Evolutionary conservation across 768 basidiomycete genomes (phyloP).

Genomic region (Tulasnella calospora): DNA sequence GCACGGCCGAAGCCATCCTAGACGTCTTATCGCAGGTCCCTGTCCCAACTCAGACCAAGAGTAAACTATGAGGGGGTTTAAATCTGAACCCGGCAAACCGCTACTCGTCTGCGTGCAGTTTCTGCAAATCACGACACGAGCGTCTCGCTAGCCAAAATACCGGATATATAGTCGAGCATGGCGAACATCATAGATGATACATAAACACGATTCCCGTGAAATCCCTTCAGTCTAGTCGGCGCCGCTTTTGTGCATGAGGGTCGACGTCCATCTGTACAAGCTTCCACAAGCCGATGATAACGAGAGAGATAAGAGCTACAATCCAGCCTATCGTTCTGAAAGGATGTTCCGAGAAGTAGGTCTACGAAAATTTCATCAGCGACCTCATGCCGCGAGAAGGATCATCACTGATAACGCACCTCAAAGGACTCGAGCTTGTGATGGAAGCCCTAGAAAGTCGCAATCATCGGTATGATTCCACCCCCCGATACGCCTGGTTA

Average conservation of each 20-base stretch:
- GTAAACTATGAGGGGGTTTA: background rate
- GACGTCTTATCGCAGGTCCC: background rate
- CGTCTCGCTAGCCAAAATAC: background rate
- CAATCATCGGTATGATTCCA: background rate
- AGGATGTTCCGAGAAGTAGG: slow-evolving; percentile 12
- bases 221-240: slow-evolving; percentile 17
- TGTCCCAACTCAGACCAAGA: background rate
- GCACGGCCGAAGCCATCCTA: slow-evolving; percentile 4
- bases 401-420: background rate
- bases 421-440: slow-evolving; percentile 14
- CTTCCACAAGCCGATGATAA: slow-evolving; percentile 20
- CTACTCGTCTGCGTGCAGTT: background rate
- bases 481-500: background rate
- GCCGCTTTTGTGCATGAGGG: slow-evolving; percentile 2
- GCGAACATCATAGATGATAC: background rate
- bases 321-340: slow-evolving; percentile 7
- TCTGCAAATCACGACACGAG: background rate
- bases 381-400: background rate
- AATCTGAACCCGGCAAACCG: background rate
- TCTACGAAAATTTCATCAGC: background rate
- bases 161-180: background rate
- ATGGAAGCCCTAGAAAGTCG: slow-evolving; percentile 6
- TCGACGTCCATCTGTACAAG: slow-evolving; percentile 10
- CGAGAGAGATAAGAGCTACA: slow-evolving; percentile 6
- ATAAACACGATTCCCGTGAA: background rate